Conservation (phyloP, 257 asterid genomes). For the Vinca minor region DNA sequence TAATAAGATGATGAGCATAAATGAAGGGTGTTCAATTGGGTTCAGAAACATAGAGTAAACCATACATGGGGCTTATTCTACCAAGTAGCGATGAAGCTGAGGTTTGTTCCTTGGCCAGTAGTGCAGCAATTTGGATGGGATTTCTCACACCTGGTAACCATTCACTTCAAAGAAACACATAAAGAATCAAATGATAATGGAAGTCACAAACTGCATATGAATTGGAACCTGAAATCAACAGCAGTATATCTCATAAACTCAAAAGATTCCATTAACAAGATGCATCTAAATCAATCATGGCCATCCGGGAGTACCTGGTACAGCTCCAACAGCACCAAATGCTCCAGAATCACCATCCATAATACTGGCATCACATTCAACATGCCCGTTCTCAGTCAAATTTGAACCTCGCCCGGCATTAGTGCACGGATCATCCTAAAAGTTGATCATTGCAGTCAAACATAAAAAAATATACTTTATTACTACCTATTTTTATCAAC, state of each 20-base stretch:
- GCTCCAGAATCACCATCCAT: conserved; percentile 90
- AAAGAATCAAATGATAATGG: conserved; percentile 30
- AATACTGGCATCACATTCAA: conserved; percentile 93
- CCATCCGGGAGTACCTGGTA: conserved; percentile 50
- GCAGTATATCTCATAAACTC: not conserved
- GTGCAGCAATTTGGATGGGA: conserved; percentile 75
- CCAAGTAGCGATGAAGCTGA: conserved; percentile 74
- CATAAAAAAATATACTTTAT: not conserved
- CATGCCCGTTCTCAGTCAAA: conserved; percentile 83
- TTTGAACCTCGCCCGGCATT: conserved; percentile 96
- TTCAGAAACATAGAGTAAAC: conserved; percentile 3
- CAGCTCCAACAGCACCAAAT: conserved; percentile 96
- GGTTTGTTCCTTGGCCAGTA: conserved; percentile 83
- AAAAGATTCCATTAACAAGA: not conserved
- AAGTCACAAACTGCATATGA: conserved; percentile 13
- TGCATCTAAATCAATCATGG: not conserved
- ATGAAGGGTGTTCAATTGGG: not conserved
- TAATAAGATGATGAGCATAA: not conserved
- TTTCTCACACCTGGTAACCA: conserved; percentile 81
- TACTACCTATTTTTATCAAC: not conserved
- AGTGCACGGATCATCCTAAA: conserved; percentile 85
- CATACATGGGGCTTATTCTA: conserved; percentile 88
- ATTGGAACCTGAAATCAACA: not conserved
- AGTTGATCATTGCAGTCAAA: not conserved
- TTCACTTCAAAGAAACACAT: conserved; percentile 53